These are phyloP conservation scores for Phytophthora kernoviae DNA, from an alignment of 352 stramenopile species.

Conservation along the genomic window DNA sequence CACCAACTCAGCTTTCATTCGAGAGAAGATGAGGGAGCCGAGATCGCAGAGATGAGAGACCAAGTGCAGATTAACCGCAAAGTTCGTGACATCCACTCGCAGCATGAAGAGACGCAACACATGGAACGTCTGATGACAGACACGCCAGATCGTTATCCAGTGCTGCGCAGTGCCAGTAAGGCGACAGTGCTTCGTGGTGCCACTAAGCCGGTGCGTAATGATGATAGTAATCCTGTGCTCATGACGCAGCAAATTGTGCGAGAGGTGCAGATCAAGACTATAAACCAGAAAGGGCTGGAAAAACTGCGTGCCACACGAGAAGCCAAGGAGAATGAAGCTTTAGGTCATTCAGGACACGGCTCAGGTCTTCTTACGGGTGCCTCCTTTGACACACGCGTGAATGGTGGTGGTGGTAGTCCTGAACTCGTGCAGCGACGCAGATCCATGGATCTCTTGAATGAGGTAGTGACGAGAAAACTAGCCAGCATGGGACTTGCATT, in stretches of 20 bases:
- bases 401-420: constrained; percentile 19
- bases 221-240: constrained; percentile 54
- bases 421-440: constrained; percentile 63
- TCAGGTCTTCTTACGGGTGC: constrained; percentile 25
- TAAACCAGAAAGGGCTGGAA: constrained; percentile 85
- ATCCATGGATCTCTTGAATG: constrained; percentile 69
- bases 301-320: constrained; percentile 81
- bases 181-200: constrained; percentile 62
- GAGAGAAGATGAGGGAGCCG: constrained; percentile 81
- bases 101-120: constrained; percentile 84
- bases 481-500: constrained; percentile 28
- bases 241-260: constrained; percentile 83
- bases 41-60: constrained; percentile 75
- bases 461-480: constrained; percentile 47
- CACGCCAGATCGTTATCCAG: constrained; percentile 62
- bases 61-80: constrained; percentile 72
- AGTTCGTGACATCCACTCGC: constrained; percentile 60
- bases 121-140: constrained; percentile 72
- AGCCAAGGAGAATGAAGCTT: constrained; percentile 55
- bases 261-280: constrained; percentile 91
- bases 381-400: constrained; percentile 40
- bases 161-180: constrained; percentile 66
- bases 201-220: constrained; percentile 72
- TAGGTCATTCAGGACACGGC: constrained; percentile 20
- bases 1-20: constrained; percentile 83